Base-by-base conservation (phyloP, 202 grass and related monocot genomes). In the Zizania palustris region DNA sequence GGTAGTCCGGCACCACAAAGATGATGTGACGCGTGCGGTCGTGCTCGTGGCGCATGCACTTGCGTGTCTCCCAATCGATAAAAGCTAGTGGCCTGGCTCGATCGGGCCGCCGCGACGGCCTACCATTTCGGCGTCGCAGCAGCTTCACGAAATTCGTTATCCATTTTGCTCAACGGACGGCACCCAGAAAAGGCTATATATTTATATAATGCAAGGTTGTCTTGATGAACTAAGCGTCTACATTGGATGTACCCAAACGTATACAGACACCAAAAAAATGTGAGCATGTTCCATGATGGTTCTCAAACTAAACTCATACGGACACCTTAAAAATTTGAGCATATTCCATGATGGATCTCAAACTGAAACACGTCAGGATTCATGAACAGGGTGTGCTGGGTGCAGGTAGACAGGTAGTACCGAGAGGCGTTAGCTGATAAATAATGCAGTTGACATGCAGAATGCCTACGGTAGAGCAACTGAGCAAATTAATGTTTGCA, bases 381-480 rank as follows among this genome's bases (percentile, higher is more conserved):
- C 40, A 65, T n/a, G 63, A n/a, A 53, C 64, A 76, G 8, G 35
- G 33, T 42, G 65, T 44, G 51, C 1, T 63, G 62, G 44, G 18
- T 45, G 35, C 70, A 60, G 33, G 18, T 18, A 45, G 41, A 28
- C 3, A 60, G 50, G 28, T 12, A 60, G 19, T 42, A 9, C 6
- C 50, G 33, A 48, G 19, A 51, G 9, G 7, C 3, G 12, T 6
- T 58, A 22, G 6, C 44, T 65, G 15, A 14, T 75, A 60, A 45
- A 74, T 42, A 62, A 77, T 55, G 73, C 37, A 55, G 16, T 45
- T 45, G 56, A 54, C 65, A 13, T 63, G 40, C 56, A n/a, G 2
- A 72, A 55, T 64, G 48, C 60, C 60, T 4, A 38, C n/a, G 4
- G n/a, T 53, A 34, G 14, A 28, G 14, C 36, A 56, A 7, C 36